Evolutionary conservation across 768 basidiomycete species (phyloP), one percentile per base, ranked within the genome.

Genomic region (Mycena crocata): DNA sequence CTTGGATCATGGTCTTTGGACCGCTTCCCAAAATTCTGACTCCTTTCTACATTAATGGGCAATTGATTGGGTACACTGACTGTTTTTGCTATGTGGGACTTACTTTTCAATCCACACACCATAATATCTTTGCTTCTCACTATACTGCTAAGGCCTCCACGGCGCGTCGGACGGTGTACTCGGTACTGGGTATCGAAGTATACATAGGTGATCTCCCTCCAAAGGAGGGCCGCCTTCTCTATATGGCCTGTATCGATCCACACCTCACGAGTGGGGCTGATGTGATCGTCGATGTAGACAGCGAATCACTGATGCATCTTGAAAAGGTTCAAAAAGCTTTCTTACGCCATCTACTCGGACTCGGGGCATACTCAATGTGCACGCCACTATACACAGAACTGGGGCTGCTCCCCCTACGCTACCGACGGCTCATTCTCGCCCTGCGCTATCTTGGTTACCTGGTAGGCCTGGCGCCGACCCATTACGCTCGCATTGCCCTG

Each of bases 271-370:
- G 57, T 26, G 57, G 57, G 1, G 45, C 57, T 1, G 57, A 48
- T 37, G 32, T 58, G 9, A 24, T 58, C 4, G 19, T 58, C 5
- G 46, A 58, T 21, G 34, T 46, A 2, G 40, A 58, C 24, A 17
- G 10, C 15, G n/a, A 17, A 1, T 23, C 19, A 2, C 17, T 44
- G 19, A 28, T 17, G 8, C 7, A 15, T 3, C 19, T 50, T 17
- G 17, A 50, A 21, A 50, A 32, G 6, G 30, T 50, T 8, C 49
- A 50, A 84, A 85, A n/a, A 80, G 81, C 68, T 81, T 84, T 84
- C 45, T 49, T 72, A 24, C 68, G 72, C 12, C 66, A 69, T 1
- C 19, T 70, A 2, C 71, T 76, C 0, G 65, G 69, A 3, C 50
- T 73, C 1, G 60, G 59, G 10, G 9, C 24, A 10, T 51, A 37